phyloP scores from a whole-genome alignment of 106 monocot genomes.

The Xerophyta viscosa region DNA sequence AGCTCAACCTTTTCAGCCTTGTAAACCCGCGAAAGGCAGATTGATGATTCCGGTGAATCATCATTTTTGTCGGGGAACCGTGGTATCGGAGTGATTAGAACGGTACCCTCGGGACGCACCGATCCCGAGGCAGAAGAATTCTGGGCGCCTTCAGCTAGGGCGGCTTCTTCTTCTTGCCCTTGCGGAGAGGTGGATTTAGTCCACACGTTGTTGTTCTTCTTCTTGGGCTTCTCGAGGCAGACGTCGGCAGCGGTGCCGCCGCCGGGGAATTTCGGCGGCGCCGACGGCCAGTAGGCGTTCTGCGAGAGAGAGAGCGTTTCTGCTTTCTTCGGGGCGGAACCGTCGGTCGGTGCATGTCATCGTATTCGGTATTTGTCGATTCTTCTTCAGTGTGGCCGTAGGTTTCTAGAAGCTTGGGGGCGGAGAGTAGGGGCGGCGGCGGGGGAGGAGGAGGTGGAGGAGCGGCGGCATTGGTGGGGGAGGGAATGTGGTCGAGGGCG shows the following conservation, averaged over 20 bases:
- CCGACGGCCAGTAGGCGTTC: not conserved
- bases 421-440: not conserved
- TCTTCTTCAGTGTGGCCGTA: conserved; percentile 7
- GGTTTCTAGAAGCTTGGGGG: not conserved
- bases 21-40: conserved; percentile 70
- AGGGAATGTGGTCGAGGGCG: no score
- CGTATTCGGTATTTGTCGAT: conserved; percentile 11
- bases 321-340: conserved; percentile 21
- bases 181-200: conserved; percentile 81
- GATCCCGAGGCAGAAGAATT: conserved; percentile 3
- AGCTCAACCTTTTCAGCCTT: conserved; percentile 96
- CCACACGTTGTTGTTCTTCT: conserved; percentile 81
- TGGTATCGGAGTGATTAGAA: conserved; percentile 63
- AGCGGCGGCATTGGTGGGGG: not conserved
- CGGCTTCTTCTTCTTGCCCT: conserved; percentile 71
- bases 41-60: conserved; percentile 41
- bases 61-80: conserved; percentile 71
- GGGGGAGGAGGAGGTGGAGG: conserved; percentile 1
- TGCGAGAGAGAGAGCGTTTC: conserved; percentile 25
- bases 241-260: not conserved
- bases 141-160: not conserved
- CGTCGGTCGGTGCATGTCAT: conserved; percentile 7
- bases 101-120: conserved; percentile 29
- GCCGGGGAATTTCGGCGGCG: conserved; percentile 2
- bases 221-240: conserved; percentile 46